These are phyloP conservation scores for Exophiala oligosperma DNA, from an alignment of 2,329 filamentous ascomycete species.

Conservation along the genomic window DNA sequence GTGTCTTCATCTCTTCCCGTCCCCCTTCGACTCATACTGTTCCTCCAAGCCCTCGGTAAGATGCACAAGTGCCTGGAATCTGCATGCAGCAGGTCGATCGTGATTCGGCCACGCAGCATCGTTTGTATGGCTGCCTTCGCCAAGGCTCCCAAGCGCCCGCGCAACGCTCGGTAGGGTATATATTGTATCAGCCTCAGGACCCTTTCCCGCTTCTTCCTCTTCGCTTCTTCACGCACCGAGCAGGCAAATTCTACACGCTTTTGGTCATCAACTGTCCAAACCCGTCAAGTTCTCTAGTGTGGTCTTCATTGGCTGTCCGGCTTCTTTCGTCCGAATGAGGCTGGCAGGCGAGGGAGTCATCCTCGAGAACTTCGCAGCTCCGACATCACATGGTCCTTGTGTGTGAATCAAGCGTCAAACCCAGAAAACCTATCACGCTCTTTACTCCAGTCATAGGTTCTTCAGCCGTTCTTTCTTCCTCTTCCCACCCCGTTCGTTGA, in stretches of 20 bases:
- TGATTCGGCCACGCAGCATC: conserved; percentile 22
- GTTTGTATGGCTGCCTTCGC: conserved; percentile 18
- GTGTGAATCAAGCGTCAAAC: conserved; percentile 41
- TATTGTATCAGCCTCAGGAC: conserved; percentile 7
- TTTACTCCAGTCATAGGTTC: conserved; percentile 39
- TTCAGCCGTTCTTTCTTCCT: conserved; percentile 46
- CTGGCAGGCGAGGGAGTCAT: conserved; percentile 33
- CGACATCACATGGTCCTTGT: conserved; percentile 54
- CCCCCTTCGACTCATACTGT: background rate
- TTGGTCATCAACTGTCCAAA: conserved; percentile 20
- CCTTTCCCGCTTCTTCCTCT: conserved; percentile 5
- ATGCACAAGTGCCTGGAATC: conserved; percentile 18
- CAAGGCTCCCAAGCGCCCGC: conserved; percentile 25
- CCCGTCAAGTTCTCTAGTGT: conserved; percentile 27
- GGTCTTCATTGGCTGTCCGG: conserved; percentile 22
- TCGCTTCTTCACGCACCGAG: conserved; percentile 30
- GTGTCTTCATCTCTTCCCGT: background rate
- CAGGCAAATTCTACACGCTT: conserved; percentile 27
- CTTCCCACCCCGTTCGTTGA: conserved; percentile 44
- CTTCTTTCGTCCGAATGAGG: conserved; percentile 18
- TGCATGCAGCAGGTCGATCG: conserved; percentile 2
- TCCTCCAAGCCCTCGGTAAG: background rate
- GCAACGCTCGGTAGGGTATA: conserved; percentile 14
- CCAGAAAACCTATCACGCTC: conserved; percentile 40
- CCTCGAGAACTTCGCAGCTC: conserved; percentile 56